Evolutionary conservation across 768 basidiomycete genomes (phyloP).

Genomic region (Bullera alba): DNA sequence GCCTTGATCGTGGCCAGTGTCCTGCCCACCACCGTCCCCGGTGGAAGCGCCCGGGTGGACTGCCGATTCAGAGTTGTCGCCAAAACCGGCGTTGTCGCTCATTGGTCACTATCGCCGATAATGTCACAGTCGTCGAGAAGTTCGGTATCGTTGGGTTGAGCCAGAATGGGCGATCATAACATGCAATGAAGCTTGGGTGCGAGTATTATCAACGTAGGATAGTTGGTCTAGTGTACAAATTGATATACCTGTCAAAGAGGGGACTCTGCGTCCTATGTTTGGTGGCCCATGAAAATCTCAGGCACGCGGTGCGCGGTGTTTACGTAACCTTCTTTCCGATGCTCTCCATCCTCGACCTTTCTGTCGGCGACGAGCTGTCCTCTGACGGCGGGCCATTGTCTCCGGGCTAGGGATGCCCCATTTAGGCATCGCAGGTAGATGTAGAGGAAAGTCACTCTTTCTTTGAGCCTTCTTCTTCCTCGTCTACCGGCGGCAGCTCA

Average conservation of each 20-base stretch:
- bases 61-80: slow-evolving; percentile 5
- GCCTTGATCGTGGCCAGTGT: not conserved
- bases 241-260: not conserved
- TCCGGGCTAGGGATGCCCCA: no score
- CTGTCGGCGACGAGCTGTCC: no score
- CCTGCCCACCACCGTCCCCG: not conserved
- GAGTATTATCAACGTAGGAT: not conserved
- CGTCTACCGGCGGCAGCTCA: slow-evolving; percentile 3
- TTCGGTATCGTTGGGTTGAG: not conserved
- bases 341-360: no score
- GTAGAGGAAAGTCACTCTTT: no score
- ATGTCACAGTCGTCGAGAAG: not conserved
- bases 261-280: not conserved
- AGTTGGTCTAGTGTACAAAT: not conserved
- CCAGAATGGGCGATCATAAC: not conserved
- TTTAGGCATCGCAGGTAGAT: no score
- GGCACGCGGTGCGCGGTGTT: no score
- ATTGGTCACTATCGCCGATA: slow-evolving; percentile 8
- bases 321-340: no score
- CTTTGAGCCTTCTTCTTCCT: no score
- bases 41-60: slow-evolving; percentile 14
- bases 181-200: not conserved
- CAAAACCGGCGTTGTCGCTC: slow-evolving; percentile 17
- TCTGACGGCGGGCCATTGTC: no score
- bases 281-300: not conserved